Base-by-base conservation (phyloP, 2,329 filamentous ascomycete genomes). In the Hypomyces perniciosus region DNA sequence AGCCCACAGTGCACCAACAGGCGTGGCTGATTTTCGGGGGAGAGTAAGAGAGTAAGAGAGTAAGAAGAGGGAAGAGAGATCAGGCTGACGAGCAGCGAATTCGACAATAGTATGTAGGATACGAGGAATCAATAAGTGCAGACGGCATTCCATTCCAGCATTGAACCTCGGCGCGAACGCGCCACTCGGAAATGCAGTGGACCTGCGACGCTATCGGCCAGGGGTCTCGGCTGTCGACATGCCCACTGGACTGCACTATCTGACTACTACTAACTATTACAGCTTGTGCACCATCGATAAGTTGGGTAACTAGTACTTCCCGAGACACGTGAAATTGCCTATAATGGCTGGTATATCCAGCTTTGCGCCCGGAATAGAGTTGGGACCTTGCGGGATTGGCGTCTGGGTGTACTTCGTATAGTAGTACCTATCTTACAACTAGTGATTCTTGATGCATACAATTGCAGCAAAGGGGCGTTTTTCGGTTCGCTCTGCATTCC, bases 161-260 rank as follows among this genome's bases (percentile, higher is more conserved):
- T 52, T 52, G 50, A 52, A 52, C 50, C 50, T 52, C 50, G 50
- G 50, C 50, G 50, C 50, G 50, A 44, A 44, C 50, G 50, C 50
- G 50, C 50, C 33, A 9, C 41, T 44, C 46, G 40, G 50, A 41
- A 34, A 42, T 46, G 39, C 13, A 42, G 2, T 29, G 48, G 26
- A n/a, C 33, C 29, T 48, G 37, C 29, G 41, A 44, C 45, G 50
- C 45, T 44, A 45, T 35, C 43, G 45, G 42, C 34, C 40, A 48
- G 50, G 50, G 45, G 39, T 9, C 44, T 52, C 50, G 50, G 50
- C 50, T 52, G 50, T 38, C 48, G 50, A 31, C n/a, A 43, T 51
- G 48, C 43, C 43, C 9, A 12, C 44, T 39, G 27, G 28, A 28
- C 47, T 43, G 46, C 20, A 20, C 46, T 34, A 8, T 8, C 33